These are phyloP conservation scores for Acer negundo DNA, from an alignment of 345 rosid species.

Conservation along the genomic window DNA sequence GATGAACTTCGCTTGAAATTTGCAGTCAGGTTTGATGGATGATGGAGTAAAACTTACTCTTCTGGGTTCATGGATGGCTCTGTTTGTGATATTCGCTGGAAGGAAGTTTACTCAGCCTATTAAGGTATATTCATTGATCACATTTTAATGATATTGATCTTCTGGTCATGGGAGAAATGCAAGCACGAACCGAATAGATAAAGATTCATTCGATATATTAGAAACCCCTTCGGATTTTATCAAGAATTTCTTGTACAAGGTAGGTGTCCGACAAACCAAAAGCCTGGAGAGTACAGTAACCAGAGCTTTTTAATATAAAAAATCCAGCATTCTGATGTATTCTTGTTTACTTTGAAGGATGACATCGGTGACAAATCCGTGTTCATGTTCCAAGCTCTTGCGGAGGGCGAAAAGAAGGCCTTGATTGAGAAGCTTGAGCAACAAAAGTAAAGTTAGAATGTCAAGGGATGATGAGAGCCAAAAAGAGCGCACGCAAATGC, in stretches of 20 bases:
- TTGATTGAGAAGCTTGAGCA: constrained; percentile 66
- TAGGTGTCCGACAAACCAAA: too few species aligned
- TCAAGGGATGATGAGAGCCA: background rate
- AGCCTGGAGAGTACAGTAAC: too few species aligned
- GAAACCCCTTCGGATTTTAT: background rate
- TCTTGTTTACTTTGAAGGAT: constrained; percentile 50
- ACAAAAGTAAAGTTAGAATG: constrained; percentile 35
- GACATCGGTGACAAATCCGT: constrained; percentile 95
- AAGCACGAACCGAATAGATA: background rate
- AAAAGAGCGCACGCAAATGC: background rate
- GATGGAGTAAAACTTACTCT: constrained; percentile 63
- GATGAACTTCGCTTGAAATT: constrained; percentile 21
- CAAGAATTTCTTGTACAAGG: background rate
- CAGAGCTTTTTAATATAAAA: background rate
- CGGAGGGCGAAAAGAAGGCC: constrained; percentile 72
- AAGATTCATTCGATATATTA: background rate
- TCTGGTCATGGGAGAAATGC: background rate
- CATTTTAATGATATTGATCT: background rate
- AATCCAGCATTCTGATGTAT: constrained; percentile 21
- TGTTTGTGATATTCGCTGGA: constrained; percentile 82
- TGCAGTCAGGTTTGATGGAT: constrained; percentile 81
- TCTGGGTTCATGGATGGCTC: constrained; percentile 84
- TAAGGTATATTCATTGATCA: constrained; percentile 51
- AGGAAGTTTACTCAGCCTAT: constrained; percentile 92
- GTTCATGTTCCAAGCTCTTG: constrained; percentile 77